A percentile compares a stretch with the other conserved stretches of the same genome.
Evolutionary conservation across 2,329 filamentous ascomycete species (phyloP).

Genomic region (Venturia asperata): DNA sequence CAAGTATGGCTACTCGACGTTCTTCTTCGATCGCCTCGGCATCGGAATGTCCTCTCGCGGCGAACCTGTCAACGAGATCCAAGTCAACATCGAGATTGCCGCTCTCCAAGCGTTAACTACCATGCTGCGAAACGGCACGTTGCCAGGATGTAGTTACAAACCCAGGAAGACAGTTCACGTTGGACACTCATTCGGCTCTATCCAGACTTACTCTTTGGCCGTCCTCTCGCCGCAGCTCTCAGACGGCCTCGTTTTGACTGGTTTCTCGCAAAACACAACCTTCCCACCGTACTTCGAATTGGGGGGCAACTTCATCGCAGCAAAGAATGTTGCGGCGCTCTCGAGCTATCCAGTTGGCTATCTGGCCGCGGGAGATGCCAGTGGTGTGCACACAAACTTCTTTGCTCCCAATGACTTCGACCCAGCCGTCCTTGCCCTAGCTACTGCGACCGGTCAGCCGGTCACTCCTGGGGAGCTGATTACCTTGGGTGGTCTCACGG

Average conservation of each 20-base stretch:
- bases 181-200: slow-evolving; percentile 58
- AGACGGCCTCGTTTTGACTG: slow-evolving; percentile 54
- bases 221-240: slow-evolving; percentile 46
- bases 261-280: slow-evolving; percentile 46
- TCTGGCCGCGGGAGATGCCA: not conserved
- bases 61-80: slow-evolving; percentile 54
- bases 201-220: slow-evolving; percentile 50
- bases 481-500: slow-evolving; percentile 3
- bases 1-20: slow-evolving; percentile 48
- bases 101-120: slow-evolving; percentile 50
- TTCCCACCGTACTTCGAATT: slow-evolving; percentile 36
- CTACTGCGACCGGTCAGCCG: slow-evolving; percentile 9
- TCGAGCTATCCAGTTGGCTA: slow-evolving; percentile 10
- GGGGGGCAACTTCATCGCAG: slow-evolving; percentile 29
- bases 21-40: slow-evolving; percentile 56
- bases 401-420: slow-evolving; percentile 12
- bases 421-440: not conserved
- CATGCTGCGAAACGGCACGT: slow-evolving; percentile 40
- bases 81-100: slow-evolving; percentile 51
- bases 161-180: slow-evolving; percentile 48
- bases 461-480: slow-evolving; percentile 15
- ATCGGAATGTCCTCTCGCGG: slow-evolving; percentile 52
- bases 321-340: slow-evolving; percentile 22
- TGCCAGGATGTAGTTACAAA: slow-evolving; percentile 38
- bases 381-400: slow-evolving; percentile 9